These are phyloP conservation scores for Corymbia maculata DNA, from an alignment of 345 rosid species.

Conservation along the genomic window DNA sequence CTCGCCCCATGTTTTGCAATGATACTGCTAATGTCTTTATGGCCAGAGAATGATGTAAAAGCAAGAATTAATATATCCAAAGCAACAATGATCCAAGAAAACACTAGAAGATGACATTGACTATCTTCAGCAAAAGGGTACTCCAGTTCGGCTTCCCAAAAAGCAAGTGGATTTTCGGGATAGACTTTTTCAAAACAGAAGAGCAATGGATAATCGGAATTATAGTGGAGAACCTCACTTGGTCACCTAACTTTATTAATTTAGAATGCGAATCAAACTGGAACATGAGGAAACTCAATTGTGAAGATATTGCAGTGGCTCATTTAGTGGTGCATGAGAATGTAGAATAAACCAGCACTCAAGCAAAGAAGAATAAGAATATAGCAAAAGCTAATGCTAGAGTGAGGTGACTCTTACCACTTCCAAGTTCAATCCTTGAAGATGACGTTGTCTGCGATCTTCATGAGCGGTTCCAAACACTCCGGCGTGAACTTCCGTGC, in stretches of 20 bases:
- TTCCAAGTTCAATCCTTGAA: conserved; percentile 35
- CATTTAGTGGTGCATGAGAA: background rate
- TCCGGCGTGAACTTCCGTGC: conserved; percentile 78
- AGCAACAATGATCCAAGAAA: background rate
- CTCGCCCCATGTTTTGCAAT: background rate
- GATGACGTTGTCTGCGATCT: conserved; percentile 49
- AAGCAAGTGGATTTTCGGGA: background rate
- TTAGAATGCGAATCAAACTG: background rate
- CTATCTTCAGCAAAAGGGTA: background rate
- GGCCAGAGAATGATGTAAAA: background rate
- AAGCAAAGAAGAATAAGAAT: background rate
- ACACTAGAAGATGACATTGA: background rate
- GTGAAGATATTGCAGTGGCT: background rate
- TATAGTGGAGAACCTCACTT: background rate
- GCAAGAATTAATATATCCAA: background rate
- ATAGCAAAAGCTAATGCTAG: background rate
- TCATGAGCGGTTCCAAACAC: conserved; percentile 57
- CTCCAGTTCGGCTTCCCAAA: background rate
- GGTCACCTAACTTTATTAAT: background rate
- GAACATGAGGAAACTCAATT: background rate
- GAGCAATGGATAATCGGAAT: background rate
- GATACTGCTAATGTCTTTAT: background rate
- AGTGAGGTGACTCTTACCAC: conserved; percentile 12
- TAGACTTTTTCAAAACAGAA: background rate
- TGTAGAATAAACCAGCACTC: background rate